phyloP scores from a whole-genome alignment of 2,329 filamentous ascomycete genomes.

The Cordyceps javanica region DNA sequence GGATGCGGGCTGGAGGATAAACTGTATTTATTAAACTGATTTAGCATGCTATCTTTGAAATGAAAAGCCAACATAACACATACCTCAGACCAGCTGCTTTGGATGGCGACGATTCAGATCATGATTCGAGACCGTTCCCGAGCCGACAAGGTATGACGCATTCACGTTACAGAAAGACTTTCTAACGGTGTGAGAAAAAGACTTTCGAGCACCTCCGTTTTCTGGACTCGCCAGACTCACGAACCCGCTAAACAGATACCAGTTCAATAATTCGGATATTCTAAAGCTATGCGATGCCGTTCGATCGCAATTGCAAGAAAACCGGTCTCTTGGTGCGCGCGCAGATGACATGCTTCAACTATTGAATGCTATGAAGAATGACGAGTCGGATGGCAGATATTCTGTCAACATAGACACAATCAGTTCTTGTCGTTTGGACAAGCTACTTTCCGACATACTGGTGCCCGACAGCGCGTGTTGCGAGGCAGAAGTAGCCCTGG shows the following conservation, averaged over 20 bases:
- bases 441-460: conserved; percentile 35
- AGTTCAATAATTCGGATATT: conserved; percentile 16
- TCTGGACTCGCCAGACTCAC: conserved; percentile 2
- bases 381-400: conserved; percentile 30
- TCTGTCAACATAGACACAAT: conserved; percentile 35
- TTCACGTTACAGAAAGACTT: no score
- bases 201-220: background rate
- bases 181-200: background rate
- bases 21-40: no score
- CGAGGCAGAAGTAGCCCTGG: conserved; percentile 24
- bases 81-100: background rate
- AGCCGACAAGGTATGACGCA: background rate
- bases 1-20: no score
- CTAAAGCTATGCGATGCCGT: conserved; percentile 38
- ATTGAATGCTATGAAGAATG: conserved; percentile 31
- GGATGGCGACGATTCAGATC: background rate
- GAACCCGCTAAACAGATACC: conserved; percentile 5
- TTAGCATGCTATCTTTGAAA: background rate
- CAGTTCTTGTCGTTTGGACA: conserved; percentile 34
- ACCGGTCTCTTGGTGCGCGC: conserved; percentile 26
- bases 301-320: conserved; percentile 28
- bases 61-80: background rate
- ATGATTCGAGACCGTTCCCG: background rate
- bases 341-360: conserved; percentile 33
- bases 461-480: conserved; percentile 18